Percentiles rank a stretch among this genome's conserved stretches.
These are phyloP conservation scores for Fusarium sp. DNA, from an alignment of 2,329 filamentous ascomycete genomes.

Conservation along the genomic window DNA sequence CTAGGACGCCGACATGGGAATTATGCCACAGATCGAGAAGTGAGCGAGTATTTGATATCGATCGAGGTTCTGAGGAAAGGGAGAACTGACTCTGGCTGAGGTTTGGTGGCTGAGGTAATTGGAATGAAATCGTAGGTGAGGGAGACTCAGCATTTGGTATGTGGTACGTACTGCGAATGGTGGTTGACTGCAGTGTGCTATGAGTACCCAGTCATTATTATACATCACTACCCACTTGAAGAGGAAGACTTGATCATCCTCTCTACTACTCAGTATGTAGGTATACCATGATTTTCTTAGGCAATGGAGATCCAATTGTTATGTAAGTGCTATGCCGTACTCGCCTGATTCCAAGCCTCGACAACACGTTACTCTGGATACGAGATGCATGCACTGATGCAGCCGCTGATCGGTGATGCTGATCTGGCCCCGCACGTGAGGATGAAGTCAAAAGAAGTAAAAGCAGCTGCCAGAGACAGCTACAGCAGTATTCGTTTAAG, in stretches of 20 bases:
- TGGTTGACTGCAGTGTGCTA: neutral
- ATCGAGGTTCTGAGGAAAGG: neutral
- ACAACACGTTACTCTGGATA: slow-evolving; percentile 15
- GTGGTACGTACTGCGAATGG: neutral
- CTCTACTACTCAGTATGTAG: neutral
- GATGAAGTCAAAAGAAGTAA: neutral
- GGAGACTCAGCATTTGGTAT: neutral
- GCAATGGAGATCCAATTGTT: neutral
- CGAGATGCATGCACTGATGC: slow-evolving; percentile 5
- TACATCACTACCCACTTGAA: neutral
- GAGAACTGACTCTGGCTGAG: neutral
- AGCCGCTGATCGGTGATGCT: neutral
- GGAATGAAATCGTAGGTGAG: neutral
- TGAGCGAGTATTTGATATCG: neutral
- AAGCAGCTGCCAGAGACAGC: neutral
- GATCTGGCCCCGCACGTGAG: neutral
- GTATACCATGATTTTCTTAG: neutral
- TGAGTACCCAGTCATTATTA: neutral
- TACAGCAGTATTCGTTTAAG: neutral
- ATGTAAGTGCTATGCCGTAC: neutral
- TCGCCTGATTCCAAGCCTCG: neutral
- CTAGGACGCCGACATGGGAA: neutral
- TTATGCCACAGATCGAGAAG: neutral
- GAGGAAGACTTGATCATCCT: neutral
- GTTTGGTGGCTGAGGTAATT: neutral